Evolutionary conservation across 2,329 filamentous ascomycete species (phyloP), one percentile per base, ranked within the genome.

Genomic region (Fusarium robinianum): DNA sequence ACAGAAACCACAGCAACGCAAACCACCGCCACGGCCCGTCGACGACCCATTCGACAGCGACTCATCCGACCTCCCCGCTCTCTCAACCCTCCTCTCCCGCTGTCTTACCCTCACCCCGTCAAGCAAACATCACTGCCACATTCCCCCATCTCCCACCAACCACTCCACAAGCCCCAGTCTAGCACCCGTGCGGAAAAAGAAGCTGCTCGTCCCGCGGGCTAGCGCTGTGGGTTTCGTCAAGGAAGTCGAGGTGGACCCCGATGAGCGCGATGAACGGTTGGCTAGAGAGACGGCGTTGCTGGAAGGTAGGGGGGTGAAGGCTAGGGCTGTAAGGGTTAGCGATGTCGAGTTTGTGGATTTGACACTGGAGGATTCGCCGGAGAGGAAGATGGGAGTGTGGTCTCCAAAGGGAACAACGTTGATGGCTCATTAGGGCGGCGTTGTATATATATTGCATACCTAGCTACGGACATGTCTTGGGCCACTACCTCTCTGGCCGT

Each of bases 161-260:
- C 26, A 10, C 34, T 29, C 14, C 18, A 25, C 29, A 5, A 59
- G 46, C 16, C 47, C 56, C 9, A 49, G 40, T 3, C 51, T 55
- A 31, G 41, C 41, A 21, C 59, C 57, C 23, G 44, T 32, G 40
- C 50, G 43, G 43, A 65, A 58, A 55, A 75, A 72, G 49, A 74
- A 68, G 46, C 47, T 73, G 9, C 64, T 71, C 46, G 53, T 71
- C 23, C 69, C 72, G 9, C 65, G 65, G 27, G 58, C 58, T 17
- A 69, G 68, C 30, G 58, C 59, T 10, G 57, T 58, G 5, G 72
- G 73, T 3, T 75, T 72, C 57, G 69, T 72, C 49, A 57, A 62
- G 17, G 71, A 67, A 21, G 39, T 64, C 3, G 51, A 63, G 11
- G 53, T 63, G 6, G 53, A 59, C 2, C 50, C 46, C 2, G 53